A percentile compares a stretch with the other conserved stretches of the same genome.
phyloP scores from a whole-genome alignment of 2,329 filamentous ascomycete species.

The Penicillium expansum region DNA sequence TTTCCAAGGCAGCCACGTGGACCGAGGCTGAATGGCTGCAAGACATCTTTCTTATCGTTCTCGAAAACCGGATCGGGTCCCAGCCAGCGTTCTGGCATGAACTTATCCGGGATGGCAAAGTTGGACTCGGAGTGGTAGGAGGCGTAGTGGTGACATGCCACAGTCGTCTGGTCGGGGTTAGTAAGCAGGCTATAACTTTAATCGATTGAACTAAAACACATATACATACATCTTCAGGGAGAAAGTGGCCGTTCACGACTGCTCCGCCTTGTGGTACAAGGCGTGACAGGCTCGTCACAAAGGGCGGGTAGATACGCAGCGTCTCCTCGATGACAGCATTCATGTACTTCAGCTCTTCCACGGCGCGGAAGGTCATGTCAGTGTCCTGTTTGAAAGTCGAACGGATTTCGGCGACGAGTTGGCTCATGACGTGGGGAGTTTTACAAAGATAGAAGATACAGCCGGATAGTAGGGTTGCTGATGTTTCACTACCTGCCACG shows the following conservation, averaged over 20 bases:
- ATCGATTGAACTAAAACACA: background rate
- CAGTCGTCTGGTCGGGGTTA: conserved; percentile 10
- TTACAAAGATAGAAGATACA: conserved; percentile 31
- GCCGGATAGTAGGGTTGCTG: conserved; percentile 42
- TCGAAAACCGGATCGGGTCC: conserved; percentile 14
- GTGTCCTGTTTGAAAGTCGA: conserved; percentile 20
- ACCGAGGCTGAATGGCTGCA: conserved; percentile 38
- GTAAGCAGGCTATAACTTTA: background rate
- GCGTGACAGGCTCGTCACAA: conserved; percentile 28
- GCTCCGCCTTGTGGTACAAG: conserved; percentile 32
- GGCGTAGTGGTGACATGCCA: conserved; percentile 25
- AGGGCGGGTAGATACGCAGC: conserved; percentile 47
- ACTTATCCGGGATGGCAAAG: conserved; percentile 25
- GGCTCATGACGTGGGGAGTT: conserved; percentile 15
- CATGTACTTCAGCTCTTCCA: conserved; percentile 41
- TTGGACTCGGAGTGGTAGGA: conserved; percentile 26
- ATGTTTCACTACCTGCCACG: conserved; percentile 41
- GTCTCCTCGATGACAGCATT: conserved; percentile 50
- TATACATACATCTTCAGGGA: conserved; percentile 30
- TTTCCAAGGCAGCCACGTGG: conserved; percentile 38
- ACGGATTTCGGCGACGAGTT: conserved; percentile 26
- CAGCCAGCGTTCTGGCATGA: conserved; percentile 38
- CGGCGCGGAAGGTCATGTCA: conserved; percentile 33
- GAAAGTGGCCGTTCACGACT: conserved; percentile 32
- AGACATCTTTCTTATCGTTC: conserved; percentile 23